Conservation (phyloP, 345 rosid genomes). For the Noccaea caerulescens region DNA sequence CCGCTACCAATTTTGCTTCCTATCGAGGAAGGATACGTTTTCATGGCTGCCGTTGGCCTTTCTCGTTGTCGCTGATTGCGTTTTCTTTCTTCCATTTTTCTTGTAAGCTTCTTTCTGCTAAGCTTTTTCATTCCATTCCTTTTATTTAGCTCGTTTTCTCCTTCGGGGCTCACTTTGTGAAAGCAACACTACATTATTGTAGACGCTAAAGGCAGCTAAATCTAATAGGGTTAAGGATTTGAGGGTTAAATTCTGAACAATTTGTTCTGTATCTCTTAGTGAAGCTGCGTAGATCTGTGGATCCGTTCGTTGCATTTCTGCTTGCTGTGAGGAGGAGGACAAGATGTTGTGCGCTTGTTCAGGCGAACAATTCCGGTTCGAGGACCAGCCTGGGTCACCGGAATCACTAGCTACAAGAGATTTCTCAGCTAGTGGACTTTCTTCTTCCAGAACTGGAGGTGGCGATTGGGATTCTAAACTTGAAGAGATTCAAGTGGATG, state of each 20-base stretch:
- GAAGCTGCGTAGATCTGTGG: slow-evolving; percentile 31
- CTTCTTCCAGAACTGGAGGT: slow-evolving; percentile 62
- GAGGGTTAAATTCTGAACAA: background rate
- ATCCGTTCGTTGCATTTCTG: background rate
- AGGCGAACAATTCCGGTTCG: slow-evolving; percentile 88
- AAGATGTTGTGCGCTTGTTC: slow-evolving; percentile 97
- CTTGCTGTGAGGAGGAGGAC: slow-evolving; percentile 18
- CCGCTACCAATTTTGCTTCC: background rate
- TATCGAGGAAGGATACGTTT: background rate
- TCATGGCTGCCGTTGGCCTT: slow-evolving; percentile 18
- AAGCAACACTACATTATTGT: background rate
- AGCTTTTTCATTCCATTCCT: background rate
- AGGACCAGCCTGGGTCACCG: slow-evolving; percentile 87
- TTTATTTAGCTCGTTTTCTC: background rate
- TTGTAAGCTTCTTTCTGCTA: background rate
- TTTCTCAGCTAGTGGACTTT: slow-evolving; percentile 86
- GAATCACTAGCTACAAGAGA: slow-evolving; percentile 93
- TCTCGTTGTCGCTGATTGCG: slow-evolving; percentile 1
- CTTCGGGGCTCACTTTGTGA: background rate
- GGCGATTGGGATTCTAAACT: slow-evolving; percentile 84
- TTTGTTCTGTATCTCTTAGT: background rate
- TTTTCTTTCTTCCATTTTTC: background rate
- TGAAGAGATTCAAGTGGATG: slow-evolving; percentile 84
- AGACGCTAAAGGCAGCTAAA: background rate
- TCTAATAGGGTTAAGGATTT: background rate